Base-by-base conservation (phyloP, 2,329 filamentous ascomycete genomes). In the Emmonsia crescens region DNA sequence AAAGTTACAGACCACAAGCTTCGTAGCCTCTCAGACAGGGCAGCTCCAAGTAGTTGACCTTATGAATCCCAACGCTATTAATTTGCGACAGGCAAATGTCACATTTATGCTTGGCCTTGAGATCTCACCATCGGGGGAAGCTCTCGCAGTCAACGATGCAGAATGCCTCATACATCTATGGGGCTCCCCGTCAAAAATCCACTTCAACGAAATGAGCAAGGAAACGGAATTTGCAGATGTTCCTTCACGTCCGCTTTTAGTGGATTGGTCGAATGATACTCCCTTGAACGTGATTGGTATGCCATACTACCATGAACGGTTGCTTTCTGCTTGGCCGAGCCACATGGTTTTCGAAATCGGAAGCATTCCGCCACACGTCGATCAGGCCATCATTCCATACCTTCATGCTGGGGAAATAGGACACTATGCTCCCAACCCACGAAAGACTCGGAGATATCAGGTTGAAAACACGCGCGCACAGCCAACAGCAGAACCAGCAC, bases 1-100 rank as follows among this genome's bases (percentile, higher is more conserved):
- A 1, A 88, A 91, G 68, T 89, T 99, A 83, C 88, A 91, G 24
- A 96, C 94, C 0, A 97, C 95, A 0, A 93, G 90, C 69, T 92
- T 99, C 64, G 90, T 99, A 57, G 87, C 92, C 33, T 96, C 93
- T 2, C 91, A 95, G 70, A 89, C 85, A 51, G 94, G 95, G 0
- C 91, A 96, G 74, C 89, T 99, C 73, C 93, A 99, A 72, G 88
- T 97, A 16, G 91, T 97, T 58, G 94, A 99, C 73, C 83, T 99
- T 5, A 91, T 95, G 85, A 96, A 96, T 65, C 89, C 91, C 0
- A 92, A 95, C 70, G 87, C 89, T 24, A 91, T 90, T 71, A 92
- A 89, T 67, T 85, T 96, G 59, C 85, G 89, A 58, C 91, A 95
- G 75, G 87, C 89, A 40, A 91, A 92, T 68, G 84, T 92, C 4